Conservation (phyloP, 768 basidiomycete genomes). For the Podaxis sp. region DNA sequence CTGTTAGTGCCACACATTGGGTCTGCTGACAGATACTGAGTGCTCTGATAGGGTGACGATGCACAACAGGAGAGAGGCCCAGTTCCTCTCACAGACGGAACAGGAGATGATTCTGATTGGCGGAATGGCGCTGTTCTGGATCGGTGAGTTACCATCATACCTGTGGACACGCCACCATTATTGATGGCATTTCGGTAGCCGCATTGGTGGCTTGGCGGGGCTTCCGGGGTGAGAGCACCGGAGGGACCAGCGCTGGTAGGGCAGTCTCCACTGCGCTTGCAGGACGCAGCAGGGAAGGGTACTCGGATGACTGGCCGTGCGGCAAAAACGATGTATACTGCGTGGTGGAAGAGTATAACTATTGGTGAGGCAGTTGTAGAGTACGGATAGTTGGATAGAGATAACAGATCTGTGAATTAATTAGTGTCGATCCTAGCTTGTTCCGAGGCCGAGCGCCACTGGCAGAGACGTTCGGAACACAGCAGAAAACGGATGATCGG, state of each 20-base stretch:
- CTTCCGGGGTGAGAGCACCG: conserved; percentile 27
- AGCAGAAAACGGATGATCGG: background rate
- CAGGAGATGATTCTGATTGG: conserved; percentile 73
- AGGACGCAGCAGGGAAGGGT: conserved; percentile 15
- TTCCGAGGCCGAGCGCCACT: no score
- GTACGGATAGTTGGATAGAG: background rate
- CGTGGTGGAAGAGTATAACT: conserved; percentile 62
- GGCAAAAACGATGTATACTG: conserved; percentile 61
- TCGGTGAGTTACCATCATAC: conserved; percentile 48
- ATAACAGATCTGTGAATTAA: no score
- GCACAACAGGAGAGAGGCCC: conserved; percentile 63
- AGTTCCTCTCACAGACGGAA: conserved; percentile 63
- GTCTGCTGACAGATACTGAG: background rate
- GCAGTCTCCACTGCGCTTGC: conserved; percentile 14
- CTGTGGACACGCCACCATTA: background rate
- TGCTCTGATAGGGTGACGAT: conserved; percentile 50
- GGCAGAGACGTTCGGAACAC: no score
- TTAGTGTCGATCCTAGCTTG: no score
- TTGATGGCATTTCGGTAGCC: conserved; percentile 24
- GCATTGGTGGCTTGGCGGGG: conserved; percentile 45
- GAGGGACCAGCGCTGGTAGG: conserved; percentile 18
- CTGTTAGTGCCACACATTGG: conserved; percentile 44
- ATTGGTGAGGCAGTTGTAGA: background rate
- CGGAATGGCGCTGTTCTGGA: conserved; percentile 72
- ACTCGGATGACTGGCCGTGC: conserved; percentile 39